Evolutionary conservation across 768 basidiomycete genomes (phyloP), one percentile per base, ranked within the genome.

Genomic region (Mycena capillaripes): DNA sequence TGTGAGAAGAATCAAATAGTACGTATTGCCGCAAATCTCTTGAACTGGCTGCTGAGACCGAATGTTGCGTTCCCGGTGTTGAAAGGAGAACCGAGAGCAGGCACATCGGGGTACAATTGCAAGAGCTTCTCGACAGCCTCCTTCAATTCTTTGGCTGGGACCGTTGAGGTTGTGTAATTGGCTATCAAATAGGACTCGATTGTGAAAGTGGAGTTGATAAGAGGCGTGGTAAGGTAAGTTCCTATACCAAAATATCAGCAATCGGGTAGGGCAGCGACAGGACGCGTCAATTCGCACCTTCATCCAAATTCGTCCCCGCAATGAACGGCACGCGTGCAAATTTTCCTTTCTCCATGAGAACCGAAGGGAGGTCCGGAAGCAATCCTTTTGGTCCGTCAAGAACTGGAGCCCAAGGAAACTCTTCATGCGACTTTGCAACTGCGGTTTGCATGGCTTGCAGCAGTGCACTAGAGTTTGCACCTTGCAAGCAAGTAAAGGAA

Each of bases 71-170:
- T 82, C 11, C 66, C 66, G 0, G 86, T 87, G 34, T 80, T 79
- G 70, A 81, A 88, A 0, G 87, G 87, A 1, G 84, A 85, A 0
- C 86, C 87, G 30, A 82, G 68, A 9, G 84, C 78, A n/a, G 87
- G 83, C 25, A 80, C 70, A 29, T 55, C 30, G 17, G 53, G 53
- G 14, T 55, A 55, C 7, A 55, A 66, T 17, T n/a, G 2, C 1
- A 68, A 19, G 23, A 68, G 36, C 21, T 38, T 23, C 8, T 58
- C 32, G 23, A 60, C 29, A 2, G 66, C 66, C 2, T n/a, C 23
- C 10, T 16, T 32, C 25, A 66, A 21, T 55, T 38, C 8, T 16
- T 23, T 27, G 0, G 34, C 25, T 27, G 53, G 32, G 14, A 29
- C 27, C 9, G 52, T 40, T 4, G 63, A 14, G 16, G 50, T 40